Evolutionary conservation across 2,329 filamentous ascomycete genomes (phyloP).

Genomic region (Fusarium sp.): DNA sequence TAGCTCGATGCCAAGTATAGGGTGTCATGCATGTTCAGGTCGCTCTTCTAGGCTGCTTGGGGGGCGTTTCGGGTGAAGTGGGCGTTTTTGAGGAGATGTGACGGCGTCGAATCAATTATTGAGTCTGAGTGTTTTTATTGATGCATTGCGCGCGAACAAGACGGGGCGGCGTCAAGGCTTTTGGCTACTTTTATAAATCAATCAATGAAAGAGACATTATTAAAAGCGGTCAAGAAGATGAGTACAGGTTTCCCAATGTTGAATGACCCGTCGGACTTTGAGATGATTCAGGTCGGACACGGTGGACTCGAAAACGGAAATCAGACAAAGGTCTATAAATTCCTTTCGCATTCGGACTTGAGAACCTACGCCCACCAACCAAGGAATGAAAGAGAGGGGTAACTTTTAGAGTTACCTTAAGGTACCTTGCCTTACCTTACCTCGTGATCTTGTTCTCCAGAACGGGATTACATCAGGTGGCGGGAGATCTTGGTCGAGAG

Average conservation of each 20-base stretch:
- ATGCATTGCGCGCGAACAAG: conserved; percentile 24
- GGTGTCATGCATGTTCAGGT: conserved; percentile 27
- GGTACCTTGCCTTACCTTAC: conserved; percentile 10
- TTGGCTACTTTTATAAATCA: conserved; percentile 1
- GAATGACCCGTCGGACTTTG: not conserved
- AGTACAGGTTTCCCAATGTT: not conserved
- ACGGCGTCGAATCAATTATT: conserved; percentile 40
- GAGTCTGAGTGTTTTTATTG: conserved; percentile 24
- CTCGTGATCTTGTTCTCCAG: conserved; percentile 12
- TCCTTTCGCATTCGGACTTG: conserved; percentile 26
- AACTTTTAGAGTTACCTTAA: not conserved
- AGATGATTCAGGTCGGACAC: not conserved
- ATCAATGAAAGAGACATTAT: not conserved
- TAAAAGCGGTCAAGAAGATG: conserved; percentile 4
- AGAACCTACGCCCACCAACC: not conserved
- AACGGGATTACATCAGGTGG: conserved; percentile 48
- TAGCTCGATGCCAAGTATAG: conserved; percentile 22
- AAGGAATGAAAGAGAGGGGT: conserved; percentile 12
- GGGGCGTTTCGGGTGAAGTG: conserved; percentile 38
- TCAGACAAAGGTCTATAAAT: conserved; percentile 18
- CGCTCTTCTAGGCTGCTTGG: not conserved
- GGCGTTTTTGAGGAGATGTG: conserved; percentile 26
- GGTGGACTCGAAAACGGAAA: conserved; percentile 2
- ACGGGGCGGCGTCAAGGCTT: conserved; percentile 27
- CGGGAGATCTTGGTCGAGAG: conserved; percentile 35